These are phyloP conservation scores for Fusarium euwallaceae DNA, from an alignment of 2,329 filamentous ascomycete genomes.

Conservation along the genomic window DNA sequence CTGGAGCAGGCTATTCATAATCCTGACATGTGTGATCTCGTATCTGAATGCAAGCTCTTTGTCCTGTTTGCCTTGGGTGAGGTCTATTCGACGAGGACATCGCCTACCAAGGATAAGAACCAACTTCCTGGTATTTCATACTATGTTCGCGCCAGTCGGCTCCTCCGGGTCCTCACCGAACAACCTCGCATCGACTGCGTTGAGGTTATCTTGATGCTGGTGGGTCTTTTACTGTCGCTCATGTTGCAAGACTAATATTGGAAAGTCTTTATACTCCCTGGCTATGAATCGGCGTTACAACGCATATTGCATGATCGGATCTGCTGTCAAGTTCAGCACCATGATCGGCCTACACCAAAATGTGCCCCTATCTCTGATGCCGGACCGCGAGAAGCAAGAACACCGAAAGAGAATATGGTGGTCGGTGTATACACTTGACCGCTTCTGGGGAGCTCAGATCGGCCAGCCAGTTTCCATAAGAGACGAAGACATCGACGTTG, in stretches of 20 bases:
- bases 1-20: slow-evolving; percentile 52
- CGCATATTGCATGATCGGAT: slow-evolving; percentile 56
- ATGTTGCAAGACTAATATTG: neutral
- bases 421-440: slow-evolving; percentile 57
- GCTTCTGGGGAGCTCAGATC: slow-evolving; percentile 61
- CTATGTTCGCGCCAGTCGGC: slow-evolving; percentile 53
- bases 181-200: slow-evolving; percentile 56
- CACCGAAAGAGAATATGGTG: slow-evolving; percentile 56
- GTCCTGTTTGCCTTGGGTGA: slow-evolving; percentile 59
- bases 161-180: slow-evolving; percentile 54
- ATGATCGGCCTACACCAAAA: slow-evolving; percentile 57
- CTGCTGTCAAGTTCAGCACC: slow-evolving; percentile 55
- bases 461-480: slow-evolving; percentile 61
- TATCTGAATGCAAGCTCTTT: slow-evolving; percentile 54
- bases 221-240: slow-evolving; percentile 35
- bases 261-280: slow-evolving; percentile 56
- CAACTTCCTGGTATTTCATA: slow-evolving; percentile 57
- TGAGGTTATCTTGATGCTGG: slow-evolving; percentile 57
- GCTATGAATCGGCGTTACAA: slow-evolving; percentile 57
- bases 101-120: slow-evolving; percentile 45
- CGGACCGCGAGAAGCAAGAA: slow-evolving; percentile 50
- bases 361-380: slow-evolving; percentile 51
- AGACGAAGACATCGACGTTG: slow-evolving; percentile 60
- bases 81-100: slow-evolving; percentile 53
- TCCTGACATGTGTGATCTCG: slow-evolving; percentile 44